Evolutionary conservation across 257 asterid species (phyloP), one percentile per base, ranked within the genome.

Genomic region (Solanum ossicruentum): DNA sequence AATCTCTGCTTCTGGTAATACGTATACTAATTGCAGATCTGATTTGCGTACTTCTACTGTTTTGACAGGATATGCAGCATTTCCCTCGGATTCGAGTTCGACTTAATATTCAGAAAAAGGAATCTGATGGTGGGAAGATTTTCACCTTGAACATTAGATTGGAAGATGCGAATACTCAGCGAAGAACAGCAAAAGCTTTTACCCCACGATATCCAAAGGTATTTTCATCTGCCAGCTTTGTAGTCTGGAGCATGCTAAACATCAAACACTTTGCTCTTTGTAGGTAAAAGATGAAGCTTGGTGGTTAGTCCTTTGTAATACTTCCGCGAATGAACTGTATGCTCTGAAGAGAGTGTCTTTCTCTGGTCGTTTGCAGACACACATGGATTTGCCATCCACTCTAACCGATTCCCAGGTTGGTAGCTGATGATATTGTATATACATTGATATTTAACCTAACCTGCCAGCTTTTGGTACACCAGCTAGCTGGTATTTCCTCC

Each of bases 201-300:
- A 69, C 93, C 67, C 98, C 98, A 66, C 98, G 95, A 58, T 96
- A 92, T 85, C 97, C 98, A 9, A 96, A 95, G 99, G 99, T 96
- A 84, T 75, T 87, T 52, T 55, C 67, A 52, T 67, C 66, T 57
- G 61, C 82, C 51, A 8, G 54, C 81, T 77, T 51, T 63, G 41
- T 61, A 65, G 43, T 80, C 20, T 78, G 65, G 69, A 86, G 83
- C 82, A 26, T 54, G 65, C 63, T 23, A 65, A 56, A 45, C 86
- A 56, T 32, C 84, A 86, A 86, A 92, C 82, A 63, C 49, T 79
- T 72, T 85, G 49, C 36, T 81, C 52, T 84, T 84, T 65, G 69
- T 94, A 96, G 99, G 90, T 93, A 67, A 96, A 95, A 95, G 94
- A 95, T 80, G 99, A 96, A 91, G 97, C 98, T n/a, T 96, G 99